Evolutionary conservation across 352 stramenopile genomes (phyloP), one percentile per base, ranked within the genome.

Genomic region (Phytophthora lateralis): DNA sequence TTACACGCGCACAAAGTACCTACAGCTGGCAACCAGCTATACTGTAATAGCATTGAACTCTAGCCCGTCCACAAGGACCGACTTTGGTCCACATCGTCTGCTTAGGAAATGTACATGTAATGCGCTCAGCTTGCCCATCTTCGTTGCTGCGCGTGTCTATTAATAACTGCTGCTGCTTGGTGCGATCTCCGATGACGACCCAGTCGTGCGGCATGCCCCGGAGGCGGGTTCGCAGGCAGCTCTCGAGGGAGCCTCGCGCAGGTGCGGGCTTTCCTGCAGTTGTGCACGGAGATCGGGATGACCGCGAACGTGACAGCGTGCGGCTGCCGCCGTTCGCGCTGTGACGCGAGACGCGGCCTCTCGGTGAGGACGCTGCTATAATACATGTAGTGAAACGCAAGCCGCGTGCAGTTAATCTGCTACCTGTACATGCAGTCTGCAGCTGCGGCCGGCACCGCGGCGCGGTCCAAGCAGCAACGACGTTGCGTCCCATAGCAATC

Each of bases 371-470:
- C 20, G 32, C 15, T 27, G 27, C 47, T 45, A n/a, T n/a, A n/a
- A n/a, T n/a, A n/a, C n/a, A n/a, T n/a, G n/a, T n/a, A 27, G 47
- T 44, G 47, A 55, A 55, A 56, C 49, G 49, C 49, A 46, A 56
- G 49, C 35, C 18, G 14, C 8, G 26, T 10, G 17, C 11, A 39
- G 20, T 15, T 46, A 45, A 56, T 56, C 49, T 17, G 34, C 35
- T 44, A 3, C 21, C 1, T 24, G 21, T 24, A 24, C 21, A 24
- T 56, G 46, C 46, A 53, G 9, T 18, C 52, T 63, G 55, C 35
- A 49, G 55, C 55, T 49, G 55, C 55, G 8, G 38, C 12, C 54
- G 21, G 44, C 24, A 52, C 34, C 43, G 29, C 52, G 44, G 24
- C 27, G 39, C 39, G 29, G 20, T 52, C 27, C 32, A 49, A 50